Percentiles rank a stretch among this genome's conserved stretches.
Evolutionary conservation across 345 rosid genomes (phyloP).

Genomic region (Microthlaspi erraticum): DNA sequence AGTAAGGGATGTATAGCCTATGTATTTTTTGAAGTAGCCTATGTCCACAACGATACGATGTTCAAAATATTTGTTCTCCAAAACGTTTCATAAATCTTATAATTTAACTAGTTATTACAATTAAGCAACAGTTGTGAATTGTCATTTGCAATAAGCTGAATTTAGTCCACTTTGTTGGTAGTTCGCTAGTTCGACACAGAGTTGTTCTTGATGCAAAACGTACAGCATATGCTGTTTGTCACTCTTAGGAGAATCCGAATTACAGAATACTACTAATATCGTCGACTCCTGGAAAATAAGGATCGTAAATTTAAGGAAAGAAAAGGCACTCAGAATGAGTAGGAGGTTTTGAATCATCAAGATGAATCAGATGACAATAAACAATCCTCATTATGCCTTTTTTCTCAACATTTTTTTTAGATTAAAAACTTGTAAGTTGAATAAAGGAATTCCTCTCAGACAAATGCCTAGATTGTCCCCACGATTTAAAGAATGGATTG

Average conservation of each 20-base stretch:
- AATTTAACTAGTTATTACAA: background rate
- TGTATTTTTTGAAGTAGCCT: too few species aligned
- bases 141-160: background rate
- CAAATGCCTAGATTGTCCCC: slow-evolving; percentile 81
- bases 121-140: background rate
- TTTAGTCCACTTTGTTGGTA: background rate
- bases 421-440: background rate
- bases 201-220: too few species aligned
- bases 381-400: slow-evolving; percentile 50
- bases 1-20: too few species aligned
- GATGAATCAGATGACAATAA: slow-evolving; percentile 35
- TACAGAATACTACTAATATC: too few species aligned
- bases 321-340: slow-evolving; percentile 61
- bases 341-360: slow-evolving; percentile 53
- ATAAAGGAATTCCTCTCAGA: slow-evolving; percentile 53
- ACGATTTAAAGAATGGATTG: slow-evolving; percentile 56
- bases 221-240: too few species aligned
- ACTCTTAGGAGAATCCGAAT: too few species aligned
- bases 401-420: background rate
- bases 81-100: background rate
- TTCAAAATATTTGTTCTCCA: too few species aligned
- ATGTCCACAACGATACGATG: too few species aligned
- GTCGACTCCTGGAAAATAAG: background rate
- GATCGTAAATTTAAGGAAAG: background rate
- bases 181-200: too few species aligned